Evolutionary conservation across 2,329 filamentous ascomycete species (phyloP), one percentile per base, ranked within the genome.

Genomic region (Fusarium citri): DNA sequence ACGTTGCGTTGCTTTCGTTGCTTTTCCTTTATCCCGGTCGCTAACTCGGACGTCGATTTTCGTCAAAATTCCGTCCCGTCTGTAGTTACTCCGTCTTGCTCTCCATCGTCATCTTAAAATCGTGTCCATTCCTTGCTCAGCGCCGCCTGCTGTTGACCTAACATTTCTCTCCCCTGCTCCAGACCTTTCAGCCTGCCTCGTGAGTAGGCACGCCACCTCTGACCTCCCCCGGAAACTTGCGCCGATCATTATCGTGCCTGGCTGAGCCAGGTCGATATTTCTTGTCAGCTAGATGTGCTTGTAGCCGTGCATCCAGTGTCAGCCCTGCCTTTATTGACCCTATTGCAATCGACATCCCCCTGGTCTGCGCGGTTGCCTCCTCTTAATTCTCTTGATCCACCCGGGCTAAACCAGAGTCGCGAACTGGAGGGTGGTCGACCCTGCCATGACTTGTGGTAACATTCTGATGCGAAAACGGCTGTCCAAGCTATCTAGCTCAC

Each of bases 261-360:
- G 58, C 65, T 43, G 61, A 67, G 73, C 66, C 64, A 60, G 68
- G 66, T 70, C 59, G 57, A 73, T 73, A 64, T 51, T 69, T 71
- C 53, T 68, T 64, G 60, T 69, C 64, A 62, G 68, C 66, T 57
- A 67, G 61, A 69, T 62, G 56, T 69, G 59, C 61, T 71, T 53
- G 61, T 73, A 74, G 73, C 73, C 73, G 73, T 65, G 72, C 71
- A 71, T 76, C 64, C 69, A 72, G 64, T 68, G 72, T 75, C 73
- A 75, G 73, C 73, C 73, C 73, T 72, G 70, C 59, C 63, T 59
- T 72, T 61, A 61, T 67, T 74, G 64, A 70, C 64, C 57, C 54
- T 59, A 55, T 41, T 65, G 67, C 63, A 68, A 59, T 73, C 56
- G 46, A 63, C 54, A 43, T 25, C 25, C 51, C 61, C 58, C 60